Evolutionary conservation across 345 rosid species (phyloP).

Genomic region (Streptanthus diversifolius): DNA sequence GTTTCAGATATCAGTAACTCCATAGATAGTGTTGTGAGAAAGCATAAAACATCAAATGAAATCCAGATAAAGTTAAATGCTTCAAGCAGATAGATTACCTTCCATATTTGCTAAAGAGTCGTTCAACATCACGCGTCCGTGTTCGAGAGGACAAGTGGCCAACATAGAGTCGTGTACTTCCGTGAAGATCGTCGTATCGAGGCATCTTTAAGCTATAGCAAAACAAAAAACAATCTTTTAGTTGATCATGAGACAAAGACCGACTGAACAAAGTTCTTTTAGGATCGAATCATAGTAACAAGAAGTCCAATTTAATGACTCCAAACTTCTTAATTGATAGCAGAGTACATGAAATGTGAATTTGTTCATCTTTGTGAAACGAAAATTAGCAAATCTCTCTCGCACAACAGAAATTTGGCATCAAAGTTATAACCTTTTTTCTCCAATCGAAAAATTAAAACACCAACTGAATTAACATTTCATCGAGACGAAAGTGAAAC

Average conservation of each 20-base stretch:
- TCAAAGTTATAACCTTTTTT: not conserved
- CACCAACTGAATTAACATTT: not conserved
- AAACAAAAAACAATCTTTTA: not conserved
- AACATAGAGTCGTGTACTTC: constrained; percentile 48
- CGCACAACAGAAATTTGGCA: not conserved
- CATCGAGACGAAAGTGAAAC: not conserved
- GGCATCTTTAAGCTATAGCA: constrained; percentile 40
- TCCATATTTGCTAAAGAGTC: constrained; percentile 55
- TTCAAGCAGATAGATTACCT: constrained; percentile 30
- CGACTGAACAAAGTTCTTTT: not conserved
- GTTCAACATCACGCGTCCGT: constrained; percentile 48
- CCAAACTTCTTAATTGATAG: not conserved
- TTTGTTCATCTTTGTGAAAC: not conserved
- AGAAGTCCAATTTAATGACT: not conserved
- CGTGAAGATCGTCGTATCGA: constrained; percentile 41
- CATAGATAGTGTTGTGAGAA: not conserved
- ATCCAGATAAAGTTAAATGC: not conserved
- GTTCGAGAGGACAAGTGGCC: constrained; percentile 50
- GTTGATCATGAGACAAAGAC: not conserved
- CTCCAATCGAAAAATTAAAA: not conserved
- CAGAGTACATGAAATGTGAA: not conserved
- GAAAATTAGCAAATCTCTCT: not conserved
- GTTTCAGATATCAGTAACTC: not conserved
- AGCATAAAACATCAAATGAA: not conserved
- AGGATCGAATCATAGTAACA: not conserved